Base-by-base conservation (phyloP, 192 early-diverging fungal genomes). In the Mortierella hygrophila region DNA sequence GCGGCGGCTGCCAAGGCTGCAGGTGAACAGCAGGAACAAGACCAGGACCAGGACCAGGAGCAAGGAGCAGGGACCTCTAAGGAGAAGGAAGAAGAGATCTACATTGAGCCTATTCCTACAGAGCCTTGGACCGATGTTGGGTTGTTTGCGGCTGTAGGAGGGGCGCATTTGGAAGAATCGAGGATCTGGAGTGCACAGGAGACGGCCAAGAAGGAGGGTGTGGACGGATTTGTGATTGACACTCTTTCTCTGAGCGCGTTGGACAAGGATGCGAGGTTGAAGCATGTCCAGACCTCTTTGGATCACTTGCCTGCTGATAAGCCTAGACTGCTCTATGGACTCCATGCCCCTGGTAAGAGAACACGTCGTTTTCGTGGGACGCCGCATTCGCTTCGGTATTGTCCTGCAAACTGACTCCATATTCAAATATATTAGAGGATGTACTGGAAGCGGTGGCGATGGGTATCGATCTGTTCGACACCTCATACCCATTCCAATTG, bases 391-490 rank as follows among this genome's bases (percentile, higher is more conserved):
- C 65, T 74, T 13, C 13, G n/a, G 21, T 3, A 49, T 10, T 70
- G 8, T 55, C 47, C 38, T 46, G 23, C 42, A 20, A 23, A 26
- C 44, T 82, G 6, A 40, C 74, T 70, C 35, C 16, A 10, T 7
- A 55, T 32, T 42, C 32, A 35, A n/a, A 69, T 38, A 1, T 38
- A 38, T 18, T 83, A 91, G 92, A 91, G 80, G 81, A 89, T 37
- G 84, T 94, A 21, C 75, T 94, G 54, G 73, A 77, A 55, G 92
- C 80, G 13, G 81, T 94, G 42, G 40, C 79, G 0, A 78, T 88
- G 10, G 95, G 95, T 0, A 89, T 94, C 37, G 95, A 96, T 79
- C 76, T 96, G 68, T 95, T 95, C 87, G 94, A 96, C 83, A 92
- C 92, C 35, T 88, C 88, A 70, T 96, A 96, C 82, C 88, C 94